These are phyloP conservation scores for Ophiognomonia clavigignenti-juglandacearum DNA, from an alignment of 2,329 filamentous ascomycete species.

Conservation along the genomic window DNA sequence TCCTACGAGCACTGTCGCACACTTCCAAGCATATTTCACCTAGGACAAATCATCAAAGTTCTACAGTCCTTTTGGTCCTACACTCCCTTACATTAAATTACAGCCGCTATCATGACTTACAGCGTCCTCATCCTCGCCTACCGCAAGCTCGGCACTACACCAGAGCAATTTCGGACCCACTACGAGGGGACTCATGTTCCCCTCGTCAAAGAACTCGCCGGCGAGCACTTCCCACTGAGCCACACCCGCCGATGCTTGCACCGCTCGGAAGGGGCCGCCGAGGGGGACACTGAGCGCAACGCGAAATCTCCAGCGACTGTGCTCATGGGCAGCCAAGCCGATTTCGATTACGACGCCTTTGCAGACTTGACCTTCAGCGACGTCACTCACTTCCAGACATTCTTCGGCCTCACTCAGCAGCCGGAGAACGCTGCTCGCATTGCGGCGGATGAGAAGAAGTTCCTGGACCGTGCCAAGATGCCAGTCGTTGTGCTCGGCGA, in stretches of 20 bases:
- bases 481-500: neutral
- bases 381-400: conserved; percentile 19
- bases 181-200: conserved; percentile 22
- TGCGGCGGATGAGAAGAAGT: conserved; percentile 10
- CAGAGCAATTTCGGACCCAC: conserved; percentile 20
- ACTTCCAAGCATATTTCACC: too few relatives aligned
- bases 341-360: conserved; percentile 19
- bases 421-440: conserved; percentile 20
- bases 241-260: conserved; percentile 20
- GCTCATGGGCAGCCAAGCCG: conserved; percentile 16
- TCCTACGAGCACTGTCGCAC: too few relatives aligned
- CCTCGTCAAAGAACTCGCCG: conserved; percentile 19
- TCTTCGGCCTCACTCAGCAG: conserved; percentile 15
- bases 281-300: conserved; percentile 9
- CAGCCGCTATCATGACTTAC: conserved; percentile 3
- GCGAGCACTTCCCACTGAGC: conserved; percentile 19
- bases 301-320: conserved; percentile 14
- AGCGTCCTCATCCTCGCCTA: conserved; percentile 16
- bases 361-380: conserved; percentile 19
- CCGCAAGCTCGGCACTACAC: conserved; percentile 19
- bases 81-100: neutral
- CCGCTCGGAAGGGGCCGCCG: neutral
- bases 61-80: too few relatives aligned
- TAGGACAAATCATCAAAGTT: too few relatives aligned
- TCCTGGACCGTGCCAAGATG: conserved; percentile 11